Base-by-base conservation (phyloP, 2,329 filamentous ascomycete genomes). In the Emericellopsis cladophorae region DNA sequence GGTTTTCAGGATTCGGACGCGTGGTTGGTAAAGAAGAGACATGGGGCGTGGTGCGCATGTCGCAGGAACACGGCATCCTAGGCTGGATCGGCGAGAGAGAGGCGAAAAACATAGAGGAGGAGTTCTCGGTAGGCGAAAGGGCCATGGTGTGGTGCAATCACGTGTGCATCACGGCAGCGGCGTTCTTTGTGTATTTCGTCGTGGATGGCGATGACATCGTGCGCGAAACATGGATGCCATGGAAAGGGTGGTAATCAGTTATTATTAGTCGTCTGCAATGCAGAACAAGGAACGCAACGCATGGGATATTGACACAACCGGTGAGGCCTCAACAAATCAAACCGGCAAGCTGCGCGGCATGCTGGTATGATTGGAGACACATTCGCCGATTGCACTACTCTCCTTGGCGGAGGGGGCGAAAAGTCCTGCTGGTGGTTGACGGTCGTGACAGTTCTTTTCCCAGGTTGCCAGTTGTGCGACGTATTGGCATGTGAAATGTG, bases 1-100 rank as follows among this genome's bases (percentile, higher is more conserved):
- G 44, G 7, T 52, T 46, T 29, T 39, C 50, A 18, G 55, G 59
- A 9, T 58, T 57, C 39, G 52, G 58, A 18, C 48, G 49, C 24
- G 52, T 57, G 2, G 53, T 53, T 16, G 50, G 51, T 23, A 47
- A 48, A 31, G 26, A 29, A 12, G 46, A 49, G 0, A 45, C 44
- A 16, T 63, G 60, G 60, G 46, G 46, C 40, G 51, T 63, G 22
- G 51, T 54, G 8, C 54, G 59, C 15, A 48, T 62, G 41, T 57
- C 57, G 8, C 60, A 62, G 48, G 60, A 62, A 38, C 60, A 62
- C 43, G 60, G 60, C 2, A 62, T 62, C 37, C 38, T 62, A 33
- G 53, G 48, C 14, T 47, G 47, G 33, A 40, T 22, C 5, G 35
- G 15, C 16, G 31, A 18, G 12, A 26, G n/a, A 11, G n/a, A 12